Base-by-base conservation (phyloP, 495 filamentous ascomycete species). In the Penicillium daleae region DNA sequence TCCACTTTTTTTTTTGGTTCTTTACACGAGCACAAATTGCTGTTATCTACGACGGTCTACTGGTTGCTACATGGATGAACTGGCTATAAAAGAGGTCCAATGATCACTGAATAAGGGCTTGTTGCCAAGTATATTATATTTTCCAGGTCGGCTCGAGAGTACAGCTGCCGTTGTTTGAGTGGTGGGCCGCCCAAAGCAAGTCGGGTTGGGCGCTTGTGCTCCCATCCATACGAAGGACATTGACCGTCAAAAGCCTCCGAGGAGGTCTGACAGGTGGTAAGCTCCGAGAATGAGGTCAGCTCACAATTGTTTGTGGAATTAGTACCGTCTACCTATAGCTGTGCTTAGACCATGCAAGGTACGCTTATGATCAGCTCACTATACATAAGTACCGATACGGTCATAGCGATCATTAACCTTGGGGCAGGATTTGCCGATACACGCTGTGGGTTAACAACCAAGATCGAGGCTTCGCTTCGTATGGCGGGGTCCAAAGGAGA, bases 1-100 rank as follows among this genome's bases (percentile, higher is more conserved):
- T 54, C 62, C 58, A 57, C 46, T 32, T 56, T 54, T 35, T 53
- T 37, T 59, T 56, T 50, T 60, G 49, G n/a, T 56, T 55, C 29
- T 31, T 31, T 55, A 19, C 61, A 27, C 46, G 46, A 24, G 46
- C 46, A n/a, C 22, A 21, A 29, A 5, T 26, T 27, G 6, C 24
- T 29, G 46, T 6, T 50, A 15, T 50, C 26, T 50, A 50, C 22
- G 22, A 9, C 3, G 22, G 12, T 50, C 6, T 27, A 50, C 22
- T 50, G 46, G 46, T 50, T 21, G 2, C 5, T 50, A 2, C 22
- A 4, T 24, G 39, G 19, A 46, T 12, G 42, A 22, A 21, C 21
- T 12, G 21, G 7, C 19, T 46, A 46, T 46, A 4, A 7, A 12
- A 2, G 12, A 46, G 8, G 4, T 22, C 21, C 42, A 46, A 46